Percentiles rank a stretch among this genome's conserved stretches.
These are phyloP conservation scores for Lolium multiflorum DNA, from an alignment of 176 grass and related monocot genomes.

Conservation along the genomic window DNA sequence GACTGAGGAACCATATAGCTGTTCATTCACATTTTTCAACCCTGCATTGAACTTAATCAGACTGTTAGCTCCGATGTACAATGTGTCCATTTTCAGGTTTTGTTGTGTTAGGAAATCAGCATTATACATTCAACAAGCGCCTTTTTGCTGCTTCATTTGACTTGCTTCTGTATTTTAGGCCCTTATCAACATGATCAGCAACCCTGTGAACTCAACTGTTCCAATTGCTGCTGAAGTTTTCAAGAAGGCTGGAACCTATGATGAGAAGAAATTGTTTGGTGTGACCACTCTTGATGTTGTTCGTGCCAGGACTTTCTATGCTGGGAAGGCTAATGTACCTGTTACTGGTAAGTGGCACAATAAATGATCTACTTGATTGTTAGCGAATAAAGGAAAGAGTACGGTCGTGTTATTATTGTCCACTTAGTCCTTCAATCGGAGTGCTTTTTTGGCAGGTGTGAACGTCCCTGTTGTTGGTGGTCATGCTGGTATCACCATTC, in stretches of 20 bases:
- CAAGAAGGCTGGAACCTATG: slow-evolving; percentile 87
- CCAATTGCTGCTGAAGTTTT: slow-evolving; percentile 92
- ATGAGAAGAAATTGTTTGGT: slow-evolving; percentile 88
- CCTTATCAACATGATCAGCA: slow-evolving; percentile 95
- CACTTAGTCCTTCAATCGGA: background rate
- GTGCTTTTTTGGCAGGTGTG: slow-evolving; percentile 50
- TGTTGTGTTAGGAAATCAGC: background rate
- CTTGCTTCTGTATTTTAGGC: slow-evolving; percentile 66
- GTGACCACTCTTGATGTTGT: slow-evolving; percentile 96
- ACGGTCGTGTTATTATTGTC: background rate
- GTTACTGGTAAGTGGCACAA: slow-evolving; percentile 43
- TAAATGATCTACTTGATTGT: background rate
- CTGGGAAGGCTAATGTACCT: slow-evolving; percentile 65
- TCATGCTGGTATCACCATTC: slow-evolving; percentile 86
- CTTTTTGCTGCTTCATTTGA: slow-evolving; percentile 33
- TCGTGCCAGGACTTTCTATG: slow-evolving; percentile 86
- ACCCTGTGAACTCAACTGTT: slow-evolving; percentile 94
- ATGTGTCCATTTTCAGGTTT: background rate
- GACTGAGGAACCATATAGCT: background rate
- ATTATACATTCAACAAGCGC: background rate
- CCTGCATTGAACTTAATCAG: background rate
- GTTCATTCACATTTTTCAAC: background rate
- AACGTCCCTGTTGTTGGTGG: slow-evolving; percentile 95
- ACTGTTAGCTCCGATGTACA: background rate
- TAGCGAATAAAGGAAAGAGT: background rate